Evolutionary conservation across 139 green algal genomes (phyloP).

Genomic region (Zygnema cylindricum): DNA sequence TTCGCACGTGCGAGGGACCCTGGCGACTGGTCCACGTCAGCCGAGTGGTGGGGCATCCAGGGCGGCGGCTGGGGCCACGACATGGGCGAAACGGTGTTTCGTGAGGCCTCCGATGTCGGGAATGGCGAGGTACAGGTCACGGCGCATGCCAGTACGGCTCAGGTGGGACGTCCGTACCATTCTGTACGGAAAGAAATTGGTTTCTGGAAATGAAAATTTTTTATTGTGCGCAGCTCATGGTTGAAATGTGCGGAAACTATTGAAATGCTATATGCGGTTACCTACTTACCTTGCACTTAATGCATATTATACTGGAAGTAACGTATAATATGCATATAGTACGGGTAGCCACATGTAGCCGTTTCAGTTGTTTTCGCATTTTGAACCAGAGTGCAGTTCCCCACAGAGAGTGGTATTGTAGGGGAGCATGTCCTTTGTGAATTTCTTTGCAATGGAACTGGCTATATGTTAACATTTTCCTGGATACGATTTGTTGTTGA

Average conservation of each 20-base stretch:
- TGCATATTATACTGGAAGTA: neutral
- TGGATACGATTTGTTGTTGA: too few relatives aligned
- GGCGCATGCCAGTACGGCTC: constrained; percentile 49
- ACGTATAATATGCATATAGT: too few relatives aligned
- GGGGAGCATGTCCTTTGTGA: too few relatives aligned
- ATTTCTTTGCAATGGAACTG: too few relatives aligned
- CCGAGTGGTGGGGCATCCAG: constrained; percentile 73
- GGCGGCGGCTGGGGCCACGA: constrained; percentile 66
- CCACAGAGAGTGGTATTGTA: too few relatives aligned
- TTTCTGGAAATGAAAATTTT: neutral
- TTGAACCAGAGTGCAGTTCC: too few relatives aligned
- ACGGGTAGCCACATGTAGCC: too few relatives aligned
- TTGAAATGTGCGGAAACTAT: neutral
- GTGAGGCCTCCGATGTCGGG: constrained; percentile 16
- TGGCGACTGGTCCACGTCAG: constrained; percentile 68
- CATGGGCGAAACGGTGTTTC: constrained; percentile 61
- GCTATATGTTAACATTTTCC: too few relatives aligned
- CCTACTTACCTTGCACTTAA: neutral
- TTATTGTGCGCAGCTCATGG: neutral
- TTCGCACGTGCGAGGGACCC: too few relatives aligned
- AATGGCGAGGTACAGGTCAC: constrained; percentile 70
- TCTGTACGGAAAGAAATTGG: constrained; percentile 3
- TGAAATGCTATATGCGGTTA: neutral
- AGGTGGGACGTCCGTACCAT: constrained; percentile 18
- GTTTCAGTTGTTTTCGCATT: too few relatives aligned